phyloP scores from a whole-genome alignment of 805 yeast species.

The Suhomyces sp. region DNA sequence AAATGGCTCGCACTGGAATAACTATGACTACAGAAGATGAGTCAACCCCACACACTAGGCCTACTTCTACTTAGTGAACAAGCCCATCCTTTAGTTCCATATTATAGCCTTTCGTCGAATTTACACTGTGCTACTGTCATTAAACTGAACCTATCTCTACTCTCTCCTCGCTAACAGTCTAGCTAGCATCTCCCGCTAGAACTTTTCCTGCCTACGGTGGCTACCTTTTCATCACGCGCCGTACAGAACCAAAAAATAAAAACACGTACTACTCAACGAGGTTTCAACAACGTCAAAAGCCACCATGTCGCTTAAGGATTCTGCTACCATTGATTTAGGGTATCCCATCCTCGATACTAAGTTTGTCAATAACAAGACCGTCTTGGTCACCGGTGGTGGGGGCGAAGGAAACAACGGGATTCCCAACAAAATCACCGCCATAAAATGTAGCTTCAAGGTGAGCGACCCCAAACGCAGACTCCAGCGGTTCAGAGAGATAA shows the following conservation, averaged over 20 bases:
- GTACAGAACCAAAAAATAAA: not conserved
- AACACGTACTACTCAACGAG: not conserved
- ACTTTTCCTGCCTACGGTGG: too few species aligned
- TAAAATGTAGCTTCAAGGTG: conserved; percentile 54
- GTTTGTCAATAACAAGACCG: conserved; percentile 56
- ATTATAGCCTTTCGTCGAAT: too few species aligned
- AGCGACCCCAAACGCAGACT: conserved; percentile 39
- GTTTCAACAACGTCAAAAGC: not conserved
- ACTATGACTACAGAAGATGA: not conserved
- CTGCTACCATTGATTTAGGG: conserved; percentile 45
- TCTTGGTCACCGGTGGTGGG: conserved; percentile 89
- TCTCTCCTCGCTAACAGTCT: not conserved
- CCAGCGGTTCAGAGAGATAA: conserved; percentile 61
- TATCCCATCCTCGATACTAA: conserved; percentile 82
- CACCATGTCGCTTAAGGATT: conserved; percentile 31
- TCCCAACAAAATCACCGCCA: conserved; percentile 74
- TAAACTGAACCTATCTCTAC: too few species aligned
- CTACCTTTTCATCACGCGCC: not conserved
- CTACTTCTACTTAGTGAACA: too few species aligned
- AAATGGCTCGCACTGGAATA: not conserved
- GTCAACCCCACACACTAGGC: not conserved
- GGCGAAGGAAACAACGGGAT: conserved; percentile 92
- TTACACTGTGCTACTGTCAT: too few species aligned
- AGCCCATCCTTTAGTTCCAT: too few species aligned
- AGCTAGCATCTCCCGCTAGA: not conserved